Conservation (phyloP, 2,329 filamentous ascomycete species). For the Penicillium vulpinum region DNA sequence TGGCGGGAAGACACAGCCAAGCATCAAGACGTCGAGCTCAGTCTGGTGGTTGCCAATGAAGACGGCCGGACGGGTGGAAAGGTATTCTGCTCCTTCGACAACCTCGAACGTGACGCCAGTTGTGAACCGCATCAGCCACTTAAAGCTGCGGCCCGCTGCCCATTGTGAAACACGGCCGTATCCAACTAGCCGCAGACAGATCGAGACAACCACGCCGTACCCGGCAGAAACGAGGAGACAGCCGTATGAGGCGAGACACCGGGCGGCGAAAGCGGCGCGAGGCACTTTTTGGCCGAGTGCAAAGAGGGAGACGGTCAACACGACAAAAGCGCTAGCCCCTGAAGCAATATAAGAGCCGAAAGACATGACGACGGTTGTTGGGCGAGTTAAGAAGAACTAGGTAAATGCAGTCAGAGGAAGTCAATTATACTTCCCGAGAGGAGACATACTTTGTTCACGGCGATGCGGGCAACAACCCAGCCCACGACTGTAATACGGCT, state of each 20-base stretch:
- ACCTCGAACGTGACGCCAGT: slow-evolving; percentile 76
- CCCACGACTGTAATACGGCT: neutral
- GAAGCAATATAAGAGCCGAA: slow-evolving; percentile 60
- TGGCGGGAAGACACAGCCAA: slow-evolving; percentile 83
- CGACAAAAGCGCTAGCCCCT: slow-evolving; percentile 64
- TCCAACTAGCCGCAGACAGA: slow-evolving; percentile 69
- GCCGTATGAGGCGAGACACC: slow-evolving; percentile 49
- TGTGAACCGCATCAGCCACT: slow-evolving; percentile 70
- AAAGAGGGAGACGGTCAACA: slow-evolving; percentile 55
- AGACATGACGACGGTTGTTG: slow-evolving; percentile 54
- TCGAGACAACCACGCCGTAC: slow-evolving; percentile 75
- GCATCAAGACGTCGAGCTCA: slow-evolving; percentile 89
- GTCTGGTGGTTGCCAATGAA: slow-evolving; percentile 96
- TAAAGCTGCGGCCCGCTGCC: slow-evolving; percentile 76
- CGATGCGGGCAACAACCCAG: neutral
- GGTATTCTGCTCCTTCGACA: slow-evolving; percentile 65
- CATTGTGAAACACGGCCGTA: slow-evolving; percentile 80
- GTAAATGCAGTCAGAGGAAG: slow-evolving; percentile 5
- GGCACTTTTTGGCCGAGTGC: slow-evolving; percentile 45
- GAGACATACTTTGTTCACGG: neutral
- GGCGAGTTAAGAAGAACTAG: slow-evolving; percentile 19
- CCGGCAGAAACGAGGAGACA: slow-evolving; percentile 54
- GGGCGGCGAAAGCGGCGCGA: slow-evolving; percentile 47
- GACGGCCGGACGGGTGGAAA: slow-evolving; percentile 75
- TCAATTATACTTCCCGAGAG: neutral